A percentile compares a stretch with the other conserved stretches of the same genome.
phyloP scores from a whole-genome alignment of 73 alveolate species.

The Paramecium biaurelia region DNA sequence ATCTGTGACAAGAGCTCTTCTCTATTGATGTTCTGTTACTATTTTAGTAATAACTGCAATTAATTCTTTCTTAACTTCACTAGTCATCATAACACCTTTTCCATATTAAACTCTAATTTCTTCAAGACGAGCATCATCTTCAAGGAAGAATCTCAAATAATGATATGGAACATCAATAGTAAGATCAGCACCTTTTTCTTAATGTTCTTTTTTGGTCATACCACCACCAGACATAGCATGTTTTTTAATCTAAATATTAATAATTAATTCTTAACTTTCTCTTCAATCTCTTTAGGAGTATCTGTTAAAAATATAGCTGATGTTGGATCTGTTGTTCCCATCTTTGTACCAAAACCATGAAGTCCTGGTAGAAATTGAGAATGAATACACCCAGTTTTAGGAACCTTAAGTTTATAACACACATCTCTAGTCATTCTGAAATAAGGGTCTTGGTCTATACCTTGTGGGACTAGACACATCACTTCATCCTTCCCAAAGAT shows the following conservation, averaged over 20 bases:
- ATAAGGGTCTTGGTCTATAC: conserved; percentile 99
- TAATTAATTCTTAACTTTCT: conserved; percentile 63
- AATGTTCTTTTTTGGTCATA: conserved; percentile 93
- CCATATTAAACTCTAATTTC: conserved; percentile 87
- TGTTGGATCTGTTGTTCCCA: conserved; percentile 79
- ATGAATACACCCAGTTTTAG: conserved; percentile 95
- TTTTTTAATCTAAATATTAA: conserved; percentile 75
- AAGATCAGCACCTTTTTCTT: conserved; percentile 97
- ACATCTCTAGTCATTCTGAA: conserved; percentile 99
- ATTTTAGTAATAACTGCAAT: conserved; percentile 74
- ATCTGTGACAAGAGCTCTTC: conserved; percentile 83
- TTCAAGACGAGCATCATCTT: conserved; percentile 94
- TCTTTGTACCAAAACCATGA: conserved; percentile 93
- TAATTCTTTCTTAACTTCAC: conserved; percentile 88
- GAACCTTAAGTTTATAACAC: conserved; percentile 90
- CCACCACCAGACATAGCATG: conserved; percentile 98
- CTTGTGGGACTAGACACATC: conserved; percentile 96
- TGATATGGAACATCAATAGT: conserved; percentile 86
- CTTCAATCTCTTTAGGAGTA: conserved; percentile 85
- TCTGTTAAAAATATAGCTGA: conserved; percentile 89
- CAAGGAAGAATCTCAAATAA: conserved; percentile 95
- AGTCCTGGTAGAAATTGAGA: conserved; percentile 98
- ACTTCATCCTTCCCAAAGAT: conserved; percentile 85
- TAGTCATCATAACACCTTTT: conserved; percentile 95
- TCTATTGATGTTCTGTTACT: conserved; percentile 79